Evolutionary conservation across 2,329 filamentous ascomycete species (phyloP).

Genomic region (Alternaria brassicae): DNA sequence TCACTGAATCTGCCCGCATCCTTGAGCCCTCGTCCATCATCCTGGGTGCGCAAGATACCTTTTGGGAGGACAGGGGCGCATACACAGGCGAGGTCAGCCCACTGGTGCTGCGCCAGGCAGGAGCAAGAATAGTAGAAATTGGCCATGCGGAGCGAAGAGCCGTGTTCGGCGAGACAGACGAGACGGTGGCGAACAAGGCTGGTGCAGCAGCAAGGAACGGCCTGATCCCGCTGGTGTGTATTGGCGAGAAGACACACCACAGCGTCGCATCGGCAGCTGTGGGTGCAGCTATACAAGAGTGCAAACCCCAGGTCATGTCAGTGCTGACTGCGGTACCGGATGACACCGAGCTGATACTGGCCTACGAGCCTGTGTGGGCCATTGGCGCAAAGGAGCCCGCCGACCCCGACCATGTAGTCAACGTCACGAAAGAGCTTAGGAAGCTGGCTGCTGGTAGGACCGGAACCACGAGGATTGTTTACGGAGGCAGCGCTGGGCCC

Average conservation of each 20-base stretch:
- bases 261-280: constrained; percentile 58
- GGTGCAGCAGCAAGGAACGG: constrained; percentile 71
- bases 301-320: constrained; percentile 68
- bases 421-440: constrained; percentile 71
- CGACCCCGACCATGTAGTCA: constrained; percentile 72
- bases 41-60: constrained; percentile 78
- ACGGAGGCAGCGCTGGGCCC: constrained; percentile 83
- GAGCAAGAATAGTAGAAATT: constrained; percentile 76
- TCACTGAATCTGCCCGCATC: constrained; percentile 61
- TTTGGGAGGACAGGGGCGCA: constrained; percentile 72
- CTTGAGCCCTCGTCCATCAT: constrained; percentile 62
- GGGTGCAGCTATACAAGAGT: constrained; percentile 69
- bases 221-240: constrained; percentile 79
- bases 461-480: constrained; percentile 73
- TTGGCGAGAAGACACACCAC: constrained; percentile 71
- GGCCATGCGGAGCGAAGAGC: constrained; percentile 80
- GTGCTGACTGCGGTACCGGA: constrained; percentile 68
- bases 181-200: constrained; percentile 71
- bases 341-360: constrained; percentile 74
- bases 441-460: constrained; percentile 60
- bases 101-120: constrained; percentile 68
- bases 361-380: constrained; percentile 90
- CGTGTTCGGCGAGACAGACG: constrained; percentile 78
- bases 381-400: constrained; percentile 79
- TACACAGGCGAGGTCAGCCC: constrained; percentile 83